Percentiles rank a stretch among this genome's conserved stretches.
These are phyloP conservation scores for Aegilops bicornis DNA, from an alignment of 176 grass and related monocot species.

Conservation along the genomic window DNA sequence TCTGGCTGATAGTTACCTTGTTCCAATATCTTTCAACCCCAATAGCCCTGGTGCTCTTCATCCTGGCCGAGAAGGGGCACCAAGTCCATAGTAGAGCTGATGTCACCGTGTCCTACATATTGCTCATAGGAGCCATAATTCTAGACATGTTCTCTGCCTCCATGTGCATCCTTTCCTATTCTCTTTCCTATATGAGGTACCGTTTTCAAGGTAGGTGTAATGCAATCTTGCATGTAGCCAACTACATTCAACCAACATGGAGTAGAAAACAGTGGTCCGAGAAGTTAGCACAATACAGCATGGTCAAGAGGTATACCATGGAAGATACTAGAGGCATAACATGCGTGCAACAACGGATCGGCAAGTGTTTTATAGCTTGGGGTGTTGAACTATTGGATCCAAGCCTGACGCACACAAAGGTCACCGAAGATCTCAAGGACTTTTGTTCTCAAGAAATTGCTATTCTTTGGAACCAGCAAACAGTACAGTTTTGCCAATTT, in stretches of 20 bases:
- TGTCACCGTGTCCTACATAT: conserved; percentile 2
- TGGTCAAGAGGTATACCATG: no score
- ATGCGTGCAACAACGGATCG: not conserved
- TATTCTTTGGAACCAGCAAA: rapidly evolving
- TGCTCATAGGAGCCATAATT: not conserved
- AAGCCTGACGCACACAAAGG: not conserved
- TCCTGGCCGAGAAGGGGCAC: not conserved
- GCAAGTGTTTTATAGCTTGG: rapidly evolving
- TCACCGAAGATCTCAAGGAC: not conserved
- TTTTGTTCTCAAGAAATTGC: not conserved
- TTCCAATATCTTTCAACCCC: not conserved
- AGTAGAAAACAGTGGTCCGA: not conserved
- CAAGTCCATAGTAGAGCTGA: not conserved
- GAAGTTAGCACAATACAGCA: not conserved
- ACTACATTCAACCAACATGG: not conserved
- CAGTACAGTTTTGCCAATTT: not conserved
- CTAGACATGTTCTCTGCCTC: not conserved
- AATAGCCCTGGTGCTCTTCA: not conserved
- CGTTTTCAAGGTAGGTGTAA: rapidly evolving
- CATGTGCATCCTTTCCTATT: no score
- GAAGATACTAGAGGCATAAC: not conserved
- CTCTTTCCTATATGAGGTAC: not conserved
- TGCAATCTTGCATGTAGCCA: no score
- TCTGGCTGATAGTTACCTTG: not conserved
- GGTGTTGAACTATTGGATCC: not conserved